Base-by-base conservation (phyloP, 2,329 filamentous ascomycete genomes). In the Hortaea werneckii region DNA sequence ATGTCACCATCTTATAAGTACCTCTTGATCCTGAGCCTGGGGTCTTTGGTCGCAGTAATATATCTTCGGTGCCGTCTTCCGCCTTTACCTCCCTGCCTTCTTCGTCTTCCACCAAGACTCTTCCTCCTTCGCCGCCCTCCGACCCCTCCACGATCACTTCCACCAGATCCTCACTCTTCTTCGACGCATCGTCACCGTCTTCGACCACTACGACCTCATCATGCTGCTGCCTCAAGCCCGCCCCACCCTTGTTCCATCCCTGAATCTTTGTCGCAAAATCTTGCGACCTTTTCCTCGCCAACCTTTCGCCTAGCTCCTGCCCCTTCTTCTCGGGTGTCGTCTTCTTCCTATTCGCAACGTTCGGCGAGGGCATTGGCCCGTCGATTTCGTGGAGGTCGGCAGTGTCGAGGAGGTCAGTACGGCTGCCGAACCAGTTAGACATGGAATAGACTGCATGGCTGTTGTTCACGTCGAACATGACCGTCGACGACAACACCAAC, bases 261-360 rank as follows among this genome's bases (percentile, higher is more conserved):
- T 54, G 50, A 29, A 63, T 61, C 53, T 63, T 63, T 29, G 52
- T 45, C 30, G 50, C 51, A 42, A 62, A 62, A 42, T 62, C 60
- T 48, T 63, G 61, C 49, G 59, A 62, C 37, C 50, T 53, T 42
- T 51, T 53, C 45, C 47, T 54, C 9, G 59, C 59, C 40, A 63
- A 42, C 34, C 51, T 50, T 42, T 48, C 47, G 41, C 52, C 56
- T 6, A 63, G 47, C 35, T 62, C 58, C 3, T 13, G 29, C 6
- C 40, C 41, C 43, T 58, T 57, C 51, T 58, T 58, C 32, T 58
- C 54, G 37, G 58, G 50, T 39, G 54, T 56, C 47, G 58, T 61
- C 53, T 56, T 58, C 12, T 46, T 47, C 29, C 44, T 40, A 29
- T 46, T 49, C 12, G 13, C 48, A 38, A 20, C 49, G 50, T 55